Evolutionary conservation across 2,329 filamentous ascomycete genomes (phyloP), one percentile per base, ranked within the genome.

Genomic region (Apiospora kogelbergensis): DNA sequence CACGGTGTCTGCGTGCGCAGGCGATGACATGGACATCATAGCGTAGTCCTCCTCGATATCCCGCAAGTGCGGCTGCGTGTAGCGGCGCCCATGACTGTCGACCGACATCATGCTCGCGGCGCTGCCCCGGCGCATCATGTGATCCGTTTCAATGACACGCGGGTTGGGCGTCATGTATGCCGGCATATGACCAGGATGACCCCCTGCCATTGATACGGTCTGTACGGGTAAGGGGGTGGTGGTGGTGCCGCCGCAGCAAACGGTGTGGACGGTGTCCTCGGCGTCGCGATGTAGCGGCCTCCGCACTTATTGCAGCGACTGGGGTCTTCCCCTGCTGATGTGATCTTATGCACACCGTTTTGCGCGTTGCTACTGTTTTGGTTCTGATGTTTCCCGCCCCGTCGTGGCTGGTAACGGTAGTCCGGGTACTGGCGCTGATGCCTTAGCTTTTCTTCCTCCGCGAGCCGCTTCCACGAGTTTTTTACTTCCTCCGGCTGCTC

Each of bases 361-460:
- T 66, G 22, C 1, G 79, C 75, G 2, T 80, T 77, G 20, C 78
- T 77, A 20, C 11, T 22, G 74, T 74, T 33, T 78, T 70, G 71
- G 79, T 76, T 68, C 70, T 74, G 41, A 45, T 67, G 9, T 69
- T 83, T 83, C 10, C 80, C 81, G 72, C 87, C 88, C 44, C 93
- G 88, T 24, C 93, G 91, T 44, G 96, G 96, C 78, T 97, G 94
- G 78, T 98, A 99, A 72, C 94, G 90, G 81, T 99, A 99, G 73
- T 93, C 92, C 2, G 96, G 96, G 79, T 98, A 97, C 81, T 95
- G 93, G 72, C 91, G 90, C 76, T 94, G 91, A 80, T 99, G 96
- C 22, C 93, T 91, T 71, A 90, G 85, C 84, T 98, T 98, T 80
- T 98, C 96, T 81, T 97, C 93, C 82, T 97, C 94, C 70, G 96